Conservation (phyloP, 2,329 filamentous ascomycete genomes). For the Fusarium paranaense region DNA sequence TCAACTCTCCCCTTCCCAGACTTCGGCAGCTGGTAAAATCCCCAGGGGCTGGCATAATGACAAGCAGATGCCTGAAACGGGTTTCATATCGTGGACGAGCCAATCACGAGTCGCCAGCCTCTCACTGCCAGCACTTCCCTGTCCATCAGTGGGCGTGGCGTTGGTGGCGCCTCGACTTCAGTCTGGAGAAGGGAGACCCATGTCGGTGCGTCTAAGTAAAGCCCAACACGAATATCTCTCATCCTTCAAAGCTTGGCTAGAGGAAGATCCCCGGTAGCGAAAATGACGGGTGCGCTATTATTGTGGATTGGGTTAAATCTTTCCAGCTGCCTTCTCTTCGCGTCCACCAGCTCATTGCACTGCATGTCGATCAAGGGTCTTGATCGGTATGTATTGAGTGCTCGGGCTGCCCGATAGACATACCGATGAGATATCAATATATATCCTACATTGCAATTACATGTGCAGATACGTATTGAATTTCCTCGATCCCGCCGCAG, state of each 20-base stretch:
- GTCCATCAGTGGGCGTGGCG: slow-evolving; percentile 23
- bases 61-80: slow-evolving; percentile 43
- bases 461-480: slow-evolving; percentile 16
- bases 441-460: slow-evolving; percentile 29
- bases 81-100: slow-evolving; percentile 30
- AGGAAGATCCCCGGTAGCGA: not conserved
- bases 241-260: not conserved
- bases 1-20: slow-evolving; percentile 18
- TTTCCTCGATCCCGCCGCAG: not conserved
- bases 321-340: slow-evolving; percentile 7
- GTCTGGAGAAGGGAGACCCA: slow-evolving; percentile 15
- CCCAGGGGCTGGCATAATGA: slow-evolving; percentile 24
- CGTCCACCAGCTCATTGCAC: slow-evolving; percentile 3
- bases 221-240: slow-evolving; percentile 6
- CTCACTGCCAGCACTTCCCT: slow-evolving; percentile 28
- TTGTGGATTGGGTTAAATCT: not conserved
- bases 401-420: not conserved
- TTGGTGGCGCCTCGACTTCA: slow-evolving; percentile 29
- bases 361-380: not conserved
- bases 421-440: slow-evolving; percentile 16
- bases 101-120: slow-evolving; percentile 27
- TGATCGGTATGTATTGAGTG: slow-evolving; percentile 27
- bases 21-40: slow-evolving; percentile 25
- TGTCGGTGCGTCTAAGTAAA: slow-evolving; percentile 1
- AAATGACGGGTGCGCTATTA: slow-evolving; percentile 13